A percentile compares a stretch with the other conserved stretches of the same genome.
Conservation (phyloP, 2,329 filamentous ascomycete species). For the Aspergillus floridensis region DNA sequence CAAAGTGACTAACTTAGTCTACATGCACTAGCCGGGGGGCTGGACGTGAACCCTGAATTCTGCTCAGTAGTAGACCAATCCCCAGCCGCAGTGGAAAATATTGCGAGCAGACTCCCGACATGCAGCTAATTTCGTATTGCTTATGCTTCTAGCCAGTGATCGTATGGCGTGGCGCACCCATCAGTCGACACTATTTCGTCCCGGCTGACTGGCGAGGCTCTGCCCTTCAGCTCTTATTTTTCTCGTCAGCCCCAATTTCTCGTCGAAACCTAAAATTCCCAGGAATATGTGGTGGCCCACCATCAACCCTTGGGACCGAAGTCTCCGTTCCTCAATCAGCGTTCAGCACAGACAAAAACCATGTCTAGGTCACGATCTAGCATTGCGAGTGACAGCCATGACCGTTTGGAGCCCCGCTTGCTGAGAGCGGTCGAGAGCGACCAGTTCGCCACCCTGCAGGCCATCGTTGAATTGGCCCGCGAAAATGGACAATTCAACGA, state of each 20-base stretch:
- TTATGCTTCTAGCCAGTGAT: not conserved
- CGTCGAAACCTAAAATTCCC: not conserved
- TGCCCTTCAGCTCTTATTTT: not conserved
- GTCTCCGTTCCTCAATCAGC: not conserved
- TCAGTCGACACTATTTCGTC: not conserved
- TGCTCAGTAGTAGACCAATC: not conserved
- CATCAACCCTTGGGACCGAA: not conserved
- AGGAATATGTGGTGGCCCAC: not conserved
- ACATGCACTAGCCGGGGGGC: no score
- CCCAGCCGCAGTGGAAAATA: not conserved
- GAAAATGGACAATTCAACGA: slow-evolving; percentile 38
- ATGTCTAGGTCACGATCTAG: slow-evolving; percentile 32
- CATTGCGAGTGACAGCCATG: slow-evolving; percentile 35
- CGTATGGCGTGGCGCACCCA: not conserved
- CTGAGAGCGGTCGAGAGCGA: slow-evolving; percentile 41
- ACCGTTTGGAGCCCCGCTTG: slow-evolving; percentile 43
- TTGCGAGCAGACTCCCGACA: not conserved
- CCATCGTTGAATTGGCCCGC: slow-evolving; percentile 33
- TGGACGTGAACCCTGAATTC: no score
- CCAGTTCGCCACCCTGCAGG: slow-evolving; percentile 32
- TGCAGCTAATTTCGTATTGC: not conserved
- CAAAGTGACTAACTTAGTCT: no score
- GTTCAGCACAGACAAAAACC: not conserved
- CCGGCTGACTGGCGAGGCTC: not conserved
- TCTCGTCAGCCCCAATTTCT: not conserved